phyloP scores from a whole-genome alignment of 148 eudicot species.

The Beta vulgaris region DNA sequence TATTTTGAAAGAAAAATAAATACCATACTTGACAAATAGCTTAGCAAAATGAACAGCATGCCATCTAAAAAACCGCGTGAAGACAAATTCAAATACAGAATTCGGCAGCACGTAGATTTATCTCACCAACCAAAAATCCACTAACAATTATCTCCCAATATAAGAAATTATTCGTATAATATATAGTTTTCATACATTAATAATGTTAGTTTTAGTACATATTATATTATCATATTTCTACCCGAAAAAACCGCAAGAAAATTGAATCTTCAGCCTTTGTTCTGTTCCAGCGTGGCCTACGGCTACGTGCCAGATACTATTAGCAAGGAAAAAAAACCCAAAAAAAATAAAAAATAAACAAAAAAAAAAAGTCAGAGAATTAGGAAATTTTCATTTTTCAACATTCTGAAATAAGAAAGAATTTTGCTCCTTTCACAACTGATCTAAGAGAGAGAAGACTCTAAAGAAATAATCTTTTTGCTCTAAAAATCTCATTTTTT shows the following conservation, averaged over 20 bases:
- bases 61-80: slow-evolving; percentile 16
- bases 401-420: not conserved
- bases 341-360: not conserved
- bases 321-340: slow-evolving; percentile 15
- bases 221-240: no score
- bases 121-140: not conserved
- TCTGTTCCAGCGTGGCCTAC: slow-evolving; percentile 34
- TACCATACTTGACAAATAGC: no score
- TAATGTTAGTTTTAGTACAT: not conserved
- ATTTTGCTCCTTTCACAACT: slow-evolving; percentile 8
- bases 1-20: no score
- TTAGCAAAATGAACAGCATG: not conserved
- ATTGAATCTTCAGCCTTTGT: slow-evolving; percentile 32
- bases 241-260: slow-evolving; percentile 27
- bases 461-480: slow-evolving; percentile 7
- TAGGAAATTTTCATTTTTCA: not conserved
- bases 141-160: not conserved
- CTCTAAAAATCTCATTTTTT: not conserved
- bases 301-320: slow-evolving; percentile 17
- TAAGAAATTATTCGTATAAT: not conserved
- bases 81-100: slow-evolving; percentile 14
- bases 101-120: slow-evolving; percentile 24
- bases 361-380: slow-evolving; percentile 6
- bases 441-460: slow-evolving; percentile 6
- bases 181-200: not conserved